Evolutionary conservation across 345 rosid species (phyloP).

Genomic region (Barbarea vulgaris): DNA sequence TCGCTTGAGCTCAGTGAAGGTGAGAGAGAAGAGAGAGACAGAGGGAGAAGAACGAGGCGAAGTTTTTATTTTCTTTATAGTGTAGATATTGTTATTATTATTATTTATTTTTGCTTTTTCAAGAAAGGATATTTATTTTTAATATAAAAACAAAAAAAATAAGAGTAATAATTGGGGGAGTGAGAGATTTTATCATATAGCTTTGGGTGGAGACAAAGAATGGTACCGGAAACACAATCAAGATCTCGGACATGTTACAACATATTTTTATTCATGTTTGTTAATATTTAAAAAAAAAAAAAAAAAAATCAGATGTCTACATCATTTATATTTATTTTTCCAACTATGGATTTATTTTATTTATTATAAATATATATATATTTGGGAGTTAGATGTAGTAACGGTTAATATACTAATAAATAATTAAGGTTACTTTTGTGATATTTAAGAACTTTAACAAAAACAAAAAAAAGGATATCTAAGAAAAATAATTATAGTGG

Average conservation of each 20-base stretch:
- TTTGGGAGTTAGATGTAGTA: not conserved
- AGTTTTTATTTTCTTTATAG: constrained; percentile 36
- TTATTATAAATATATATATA: not conserved
- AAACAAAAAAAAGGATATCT: too few species aligned
- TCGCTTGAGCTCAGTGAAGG: constrained; percentile 42
- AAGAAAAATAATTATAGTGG: constrained; percentile 20
- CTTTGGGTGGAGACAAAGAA: constrained; percentile 44
- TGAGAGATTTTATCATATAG: constrained; percentile 27
- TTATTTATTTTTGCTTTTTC: not conserved
- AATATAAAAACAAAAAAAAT: constrained; percentile 24
- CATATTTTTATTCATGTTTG: constrained; percentile 11
- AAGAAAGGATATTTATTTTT: not conserved
- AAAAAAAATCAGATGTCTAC: not conserved
- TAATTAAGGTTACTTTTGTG: constrained; percentile 5
- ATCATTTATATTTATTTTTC: not conserved
- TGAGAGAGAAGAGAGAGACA: constrained; percentile 23
- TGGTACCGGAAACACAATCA: constrained; percentile 41
- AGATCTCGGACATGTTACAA: constrained; percentile 42
- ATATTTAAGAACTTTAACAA: too few species aligned
- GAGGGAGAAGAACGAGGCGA: constrained; percentile 35
- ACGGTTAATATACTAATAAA: not conserved
- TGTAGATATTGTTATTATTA: constrained; percentile 22
- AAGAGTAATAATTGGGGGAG: constrained; percentile 34
- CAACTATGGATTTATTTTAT: not conserved
- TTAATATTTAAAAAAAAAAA: not conserved